Percentiles rank a stretch among this genome's conserved stretches.
These are phyloP conservation scores for Calycina herbarum DNA, from an alignment of 2,329 filamentous ascomycete genomes.

Conservation along the genomic window DNA sequence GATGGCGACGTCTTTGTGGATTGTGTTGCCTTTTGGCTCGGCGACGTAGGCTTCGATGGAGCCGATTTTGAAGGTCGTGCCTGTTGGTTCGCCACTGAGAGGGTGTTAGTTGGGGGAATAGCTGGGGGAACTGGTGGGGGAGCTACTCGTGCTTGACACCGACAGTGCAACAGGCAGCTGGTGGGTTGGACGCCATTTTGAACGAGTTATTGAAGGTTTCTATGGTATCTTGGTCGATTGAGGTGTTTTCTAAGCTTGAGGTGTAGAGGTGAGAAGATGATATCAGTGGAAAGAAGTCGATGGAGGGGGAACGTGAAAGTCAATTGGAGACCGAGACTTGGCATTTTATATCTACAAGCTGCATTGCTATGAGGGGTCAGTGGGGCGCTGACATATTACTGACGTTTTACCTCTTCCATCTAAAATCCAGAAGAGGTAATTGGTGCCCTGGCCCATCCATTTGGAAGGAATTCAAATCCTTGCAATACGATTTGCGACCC, in stretches of 20 bases:
- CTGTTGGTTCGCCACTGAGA: slow-evolving; percentile 34
- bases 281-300: neutral
- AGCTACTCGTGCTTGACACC: slow-evolving; percentile 38
- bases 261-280: neutral
- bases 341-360: slow-evolving; percentile 1
- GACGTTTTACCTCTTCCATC: too few relatives aligned
- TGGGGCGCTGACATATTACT: neutral
- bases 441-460: too few relatives aligned
- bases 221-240: neutral
- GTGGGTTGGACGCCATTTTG: slow-evolving; percentile 38
- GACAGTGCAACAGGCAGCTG: slow-evolving; percentile 37
- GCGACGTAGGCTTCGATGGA: slow-evolving; percentile 37
- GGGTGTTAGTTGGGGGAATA: slow-evolving; percentile 1
- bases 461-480: too few relatives aligned
- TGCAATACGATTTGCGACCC: neutral
- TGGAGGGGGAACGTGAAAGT: neutral
- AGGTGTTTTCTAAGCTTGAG: neutral
- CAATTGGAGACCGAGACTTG: neutral
- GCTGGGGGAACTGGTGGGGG: neutral
- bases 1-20: slow-evolving; percentile 37
- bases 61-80: slow-evolving; percentile 33
- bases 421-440: too few relatives aligned
- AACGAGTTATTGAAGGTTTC: neutral
- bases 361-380: neutral
- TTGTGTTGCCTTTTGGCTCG: slow-evolving; percentile 29